Percentiles rank a stretch among this genome's conserved stretches.
These are phyloP conservation scores for Phoma sp. DNA, from an alignment of 2,329 filamentous ascomycete genomes.

Conservation along the genomic window DNA sequence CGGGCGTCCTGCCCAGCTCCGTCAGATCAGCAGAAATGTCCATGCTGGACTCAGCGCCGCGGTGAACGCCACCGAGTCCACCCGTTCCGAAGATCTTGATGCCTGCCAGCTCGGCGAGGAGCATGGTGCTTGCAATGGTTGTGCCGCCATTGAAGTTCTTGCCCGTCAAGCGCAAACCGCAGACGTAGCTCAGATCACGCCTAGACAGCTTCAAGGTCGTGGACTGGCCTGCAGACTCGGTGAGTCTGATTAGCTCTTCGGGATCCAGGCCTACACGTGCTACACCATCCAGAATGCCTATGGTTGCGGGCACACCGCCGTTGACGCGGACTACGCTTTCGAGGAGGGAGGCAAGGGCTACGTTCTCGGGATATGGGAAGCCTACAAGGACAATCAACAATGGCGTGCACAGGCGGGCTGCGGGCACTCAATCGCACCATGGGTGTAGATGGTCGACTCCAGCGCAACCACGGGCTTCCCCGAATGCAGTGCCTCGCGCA, in stretches of 20 bases:
- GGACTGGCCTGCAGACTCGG: slow-evolving; percentile 67
- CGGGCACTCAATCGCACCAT: slow-evolving; percentile 61
- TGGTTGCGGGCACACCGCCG: slow-evolving; percentile 83
- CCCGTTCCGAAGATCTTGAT: slow-evolving; percentile 95
- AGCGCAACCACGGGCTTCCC: slow-evolving; percentile 87
- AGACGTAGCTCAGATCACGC: slow-evolving; percentile 82
- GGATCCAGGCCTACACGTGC: slow-evolving; percentile 78
- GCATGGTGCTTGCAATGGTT: slow-evolving; percentile 91
- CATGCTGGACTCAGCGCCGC: slow-evolving; percentile 83
- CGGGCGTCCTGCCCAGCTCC: slow-evolving; percentile 85
- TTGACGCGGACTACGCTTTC: slow-evolving; percentile 80
- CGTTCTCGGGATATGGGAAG: slow-evolving; percentile 73
- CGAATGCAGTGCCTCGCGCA: slow-evolving; percentile 74
- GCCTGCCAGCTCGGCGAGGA: slow-evolving; percentile 83
- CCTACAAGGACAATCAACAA: slow-evolving; percentile 50
- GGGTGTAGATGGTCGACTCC: slow-evolving; percentile 96
- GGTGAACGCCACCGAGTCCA: slow-evolving; percentile 91
- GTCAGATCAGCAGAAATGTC: slow-evolving; percentile 95
- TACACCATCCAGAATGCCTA: slow-evolving; percentile 83
- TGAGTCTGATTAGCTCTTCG: slow-evolving; percentile 74
- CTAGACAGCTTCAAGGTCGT: slow-evolving; percentile 82
- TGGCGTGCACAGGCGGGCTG: not conserved
- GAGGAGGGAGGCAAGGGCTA: slow-evolving; percentile 77
- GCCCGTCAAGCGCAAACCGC: slow-evolving; percentile 72
- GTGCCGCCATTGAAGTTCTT: slow-evolving; percentile 83